phyloP scores from a whole-genome alignment of 2,329 filamentous ascomycete species.

The Penicillium sp. region DNA sequence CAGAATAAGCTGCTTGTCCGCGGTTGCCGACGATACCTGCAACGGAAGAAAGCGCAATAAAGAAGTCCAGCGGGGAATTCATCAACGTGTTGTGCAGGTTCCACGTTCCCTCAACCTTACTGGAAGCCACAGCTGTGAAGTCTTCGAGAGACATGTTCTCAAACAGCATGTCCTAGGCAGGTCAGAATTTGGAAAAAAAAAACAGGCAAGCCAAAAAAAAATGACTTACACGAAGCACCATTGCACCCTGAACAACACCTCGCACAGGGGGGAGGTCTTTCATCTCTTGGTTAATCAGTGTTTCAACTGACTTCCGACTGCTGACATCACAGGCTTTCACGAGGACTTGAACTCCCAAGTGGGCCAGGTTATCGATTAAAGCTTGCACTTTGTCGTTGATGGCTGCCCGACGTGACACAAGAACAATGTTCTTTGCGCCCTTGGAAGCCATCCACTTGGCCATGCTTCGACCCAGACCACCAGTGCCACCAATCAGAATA shows the following conservation, averaged over 20 bases:
- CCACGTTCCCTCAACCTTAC: constrained; percentile 30
- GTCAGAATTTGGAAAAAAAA: constrained; percentile 4
- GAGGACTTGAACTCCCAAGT: constrained; percentile 17
- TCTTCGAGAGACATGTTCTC: constrained; percentile 33
- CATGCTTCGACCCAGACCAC: constrained; percentile 59
- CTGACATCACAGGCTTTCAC: constrained; percentile 40
- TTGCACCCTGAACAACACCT: constrained; percentile 50
- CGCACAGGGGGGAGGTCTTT: constrained; percentile 37
- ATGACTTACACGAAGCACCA: constrained; percentile 43
- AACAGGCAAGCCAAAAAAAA: neutral
- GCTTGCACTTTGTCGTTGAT: constrained; percentile 20
- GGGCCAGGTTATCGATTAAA: constrained; percentile 19
- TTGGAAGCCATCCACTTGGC: constrained; percentile 53
- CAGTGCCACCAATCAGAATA: constrained; percentile 58
- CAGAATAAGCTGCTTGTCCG: constrained; percentile 31
- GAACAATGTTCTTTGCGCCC: constrained; percentile 56
- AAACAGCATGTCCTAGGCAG: constrained; percentile 29
- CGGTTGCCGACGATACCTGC: constrained; percentile 30
- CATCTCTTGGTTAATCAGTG: constrained; percentile 23
- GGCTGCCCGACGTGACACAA: constrained; percentile 53
- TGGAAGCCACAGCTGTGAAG: constrained; percentile 18
- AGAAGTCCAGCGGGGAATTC: constrained; percentile 26
- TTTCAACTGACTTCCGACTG: constrained; percentile 30
- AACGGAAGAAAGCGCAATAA: constrained; percentile 31
- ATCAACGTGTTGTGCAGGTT: constrained; percentile 32